Conservation (phyloP, 495 filamentous ascomycete species). For the Cudoniella acicularis region DNA sequence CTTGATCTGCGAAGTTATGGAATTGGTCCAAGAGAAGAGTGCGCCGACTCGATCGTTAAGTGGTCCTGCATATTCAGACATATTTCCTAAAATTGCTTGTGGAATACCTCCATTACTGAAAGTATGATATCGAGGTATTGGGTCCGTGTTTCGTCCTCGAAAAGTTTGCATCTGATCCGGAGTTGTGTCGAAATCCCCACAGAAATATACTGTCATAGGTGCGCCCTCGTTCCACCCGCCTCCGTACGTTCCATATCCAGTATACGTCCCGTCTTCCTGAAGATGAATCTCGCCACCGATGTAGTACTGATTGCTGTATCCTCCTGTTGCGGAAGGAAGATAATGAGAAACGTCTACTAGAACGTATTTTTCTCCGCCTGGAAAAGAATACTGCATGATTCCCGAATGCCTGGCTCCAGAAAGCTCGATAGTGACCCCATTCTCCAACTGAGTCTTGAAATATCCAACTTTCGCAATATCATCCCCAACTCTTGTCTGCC, state of each 20-base stretch:
- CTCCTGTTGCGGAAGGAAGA: constrained; percentile 45
- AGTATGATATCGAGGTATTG: constrained; percentile 6
- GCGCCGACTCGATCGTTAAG: constrained; percentile 30
- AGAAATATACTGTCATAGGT: constrained; percentile 53
- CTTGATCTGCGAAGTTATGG: not conserved
- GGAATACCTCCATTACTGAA: not conserved
- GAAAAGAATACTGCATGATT: constrained; percentile 64
- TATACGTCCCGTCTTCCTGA: constrained; percentile 46
- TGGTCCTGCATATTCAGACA: not conserved
- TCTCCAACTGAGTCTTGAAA: constrained; percentile 57
- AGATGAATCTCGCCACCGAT: constrained; percentile 43
- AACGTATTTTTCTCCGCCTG: constrained; percentile 21
- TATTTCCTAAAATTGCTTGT: constrained; percentile 6
- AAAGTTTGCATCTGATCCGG: constrained; percentile 35
- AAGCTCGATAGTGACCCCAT: constrained; percentile 61
- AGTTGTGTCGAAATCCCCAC: constrained; percentile 43
- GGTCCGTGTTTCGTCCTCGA: constrained; percentile 33
- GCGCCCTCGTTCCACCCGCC: constrained; percentile 52
- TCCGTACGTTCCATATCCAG: constrained; percentile 49
- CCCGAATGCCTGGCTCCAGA: constrained; percentile 59
- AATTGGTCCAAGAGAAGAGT: constrained; percentile 29
- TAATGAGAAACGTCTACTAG: constrained; percentile 27
- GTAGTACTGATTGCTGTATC: constrained; percentile 47
- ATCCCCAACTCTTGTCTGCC: constrained; percentile 31
- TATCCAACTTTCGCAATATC: constrained; percentile 57